Evolutionary conservation across 805 yeast species (phyloP).

Genomic region (Saturnispora silvae): DNA sequence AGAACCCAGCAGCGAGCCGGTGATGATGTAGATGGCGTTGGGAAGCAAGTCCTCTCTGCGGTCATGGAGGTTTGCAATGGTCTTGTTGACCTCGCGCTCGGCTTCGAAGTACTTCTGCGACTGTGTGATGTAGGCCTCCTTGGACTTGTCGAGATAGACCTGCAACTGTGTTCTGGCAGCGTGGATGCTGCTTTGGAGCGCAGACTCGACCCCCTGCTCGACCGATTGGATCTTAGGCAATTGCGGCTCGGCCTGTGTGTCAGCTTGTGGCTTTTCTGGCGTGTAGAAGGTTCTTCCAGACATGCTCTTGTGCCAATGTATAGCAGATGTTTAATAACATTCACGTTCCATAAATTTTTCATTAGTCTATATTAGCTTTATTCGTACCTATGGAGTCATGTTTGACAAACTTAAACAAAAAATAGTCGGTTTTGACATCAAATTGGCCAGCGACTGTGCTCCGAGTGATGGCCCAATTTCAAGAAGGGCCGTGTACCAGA

Average conservation of each 20-base stretch:
- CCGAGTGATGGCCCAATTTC: conserved; percentile 30
- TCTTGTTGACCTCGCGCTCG: conserved; percentile 54
- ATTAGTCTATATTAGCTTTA: too few relatives aligned
- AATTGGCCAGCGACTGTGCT: background rate
- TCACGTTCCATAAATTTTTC: too few relatives aligned
- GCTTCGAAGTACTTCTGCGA: conserved; percentile 41
- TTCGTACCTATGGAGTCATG: background rate
- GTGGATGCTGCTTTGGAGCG: conserved; percentile 39
- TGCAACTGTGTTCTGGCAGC: conserved; percentile 35
- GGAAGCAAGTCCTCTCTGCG: conserved; percentile 63
- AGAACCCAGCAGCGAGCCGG: conserved; percentile 64
- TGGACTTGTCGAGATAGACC: conserved; percentile 26
- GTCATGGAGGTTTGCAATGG: conserved; percentile 54
- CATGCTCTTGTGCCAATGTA: background rate
- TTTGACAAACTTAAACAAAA: conserved; percentile 11
- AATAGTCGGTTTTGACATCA: background rate
- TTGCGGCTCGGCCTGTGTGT: conserved; percentile 16
- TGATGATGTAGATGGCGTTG: conserved; percentile 52
- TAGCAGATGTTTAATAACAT: too few relatives aligned
- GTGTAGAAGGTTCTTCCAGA: conserved; percentile 20
- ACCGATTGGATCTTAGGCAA: conserved; percentile 13
- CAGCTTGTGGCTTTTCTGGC: conserved; percentile 11
- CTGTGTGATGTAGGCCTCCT: conserved; percentile 33
- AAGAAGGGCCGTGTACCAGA: conserved; percentile 40
- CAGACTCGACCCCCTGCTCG: conserved; percentile 11